These are phyloP conservation scores for Trapa incisa DNA, from an alignment of 345 rosid species.

Conservation along the genomic window DNA sequence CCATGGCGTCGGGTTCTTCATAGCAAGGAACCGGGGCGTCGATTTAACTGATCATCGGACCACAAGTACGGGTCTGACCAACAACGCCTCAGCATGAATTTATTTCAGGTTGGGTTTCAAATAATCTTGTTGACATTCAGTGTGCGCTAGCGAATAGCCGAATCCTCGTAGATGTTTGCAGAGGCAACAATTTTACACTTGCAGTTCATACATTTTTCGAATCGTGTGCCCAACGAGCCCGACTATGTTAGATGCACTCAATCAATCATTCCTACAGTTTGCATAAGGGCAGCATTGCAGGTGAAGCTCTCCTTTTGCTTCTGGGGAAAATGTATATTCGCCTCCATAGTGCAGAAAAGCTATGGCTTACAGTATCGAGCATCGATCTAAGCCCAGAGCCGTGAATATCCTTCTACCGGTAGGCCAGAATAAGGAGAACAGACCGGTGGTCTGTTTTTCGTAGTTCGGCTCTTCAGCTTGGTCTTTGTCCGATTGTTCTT, in stretches of 20 bases:
- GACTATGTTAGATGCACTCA: not conserved
- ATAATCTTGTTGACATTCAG: not conserved
- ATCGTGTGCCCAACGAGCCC: not conserved
- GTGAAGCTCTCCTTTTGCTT: not conserved
- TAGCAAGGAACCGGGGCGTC: constrained; percentile 3
- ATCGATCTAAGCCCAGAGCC: constrained; percentile 3
- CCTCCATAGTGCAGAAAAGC: not conserved
- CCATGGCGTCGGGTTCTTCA: constrained; percentile 9
- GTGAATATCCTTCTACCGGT: constrained; percentile 14
- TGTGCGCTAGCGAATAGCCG: not conserved
- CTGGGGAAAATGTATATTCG: not conserved
- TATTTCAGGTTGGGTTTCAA: not conserved
- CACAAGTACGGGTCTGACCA: not conserved
- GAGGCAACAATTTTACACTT: not conserved
- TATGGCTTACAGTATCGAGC: not conserved
- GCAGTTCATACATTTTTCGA: not conserved
- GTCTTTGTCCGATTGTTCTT: constrained; percentile 5
- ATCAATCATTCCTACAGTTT: too few species aligned
- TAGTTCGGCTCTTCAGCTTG: constrained; percentile 18
- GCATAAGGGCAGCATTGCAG: not conserved
- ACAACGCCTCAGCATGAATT: not conserved
- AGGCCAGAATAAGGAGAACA: constrained; percentile 45
- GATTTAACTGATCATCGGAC: not conserved
- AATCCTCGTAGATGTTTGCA: too few species aligned
- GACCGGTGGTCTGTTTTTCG: constrained; percentile 10